Evolutionary conservation across 179 eudicot genomes (phyloP).

Genomic region (Heliamphora pulchella): DNA sequence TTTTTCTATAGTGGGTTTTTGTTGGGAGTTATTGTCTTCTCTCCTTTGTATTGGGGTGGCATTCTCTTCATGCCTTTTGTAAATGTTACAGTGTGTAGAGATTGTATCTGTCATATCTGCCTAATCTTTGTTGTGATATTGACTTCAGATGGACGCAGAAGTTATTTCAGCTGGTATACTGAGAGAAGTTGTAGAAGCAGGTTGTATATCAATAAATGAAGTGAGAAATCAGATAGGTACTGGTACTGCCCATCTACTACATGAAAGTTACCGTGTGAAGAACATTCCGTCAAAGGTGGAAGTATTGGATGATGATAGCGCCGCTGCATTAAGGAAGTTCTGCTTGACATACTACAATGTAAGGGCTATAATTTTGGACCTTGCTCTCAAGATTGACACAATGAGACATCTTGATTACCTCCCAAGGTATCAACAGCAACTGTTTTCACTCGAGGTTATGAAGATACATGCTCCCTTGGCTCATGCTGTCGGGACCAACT

Average conservation of each 20-base stretch:
- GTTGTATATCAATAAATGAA: slow-evolving; percentile 51
- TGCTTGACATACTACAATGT: slow-evolving; percentile 85
- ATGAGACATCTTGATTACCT: slow-evolving; percentile 80
- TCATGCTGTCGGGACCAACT: slow-evolving; percentile 69
- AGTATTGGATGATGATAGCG: slow-evolving; percentile 62
- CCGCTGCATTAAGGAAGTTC: slow-evolving; percentile 71
- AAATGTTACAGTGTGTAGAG: neutral
- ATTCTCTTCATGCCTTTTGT: too few species aligned
- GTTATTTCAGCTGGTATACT: slow-evolving; percentile 88
- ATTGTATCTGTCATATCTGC: neutral
- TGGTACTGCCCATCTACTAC: slow-evolving; percentile 77
- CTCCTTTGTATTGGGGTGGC: too few species aligned
- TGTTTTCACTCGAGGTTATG: slow-evolving; percentile 70
- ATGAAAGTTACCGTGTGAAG: slow-evolving; percentile 77
- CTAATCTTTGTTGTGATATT: neutral
- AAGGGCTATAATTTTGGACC: slow-evolving; percentile 75
- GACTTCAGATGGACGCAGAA: slow-evolving; percentile 89
- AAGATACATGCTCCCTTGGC: slow-evolving; percentile 90
- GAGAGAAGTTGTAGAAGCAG: slow-evolving; percentile 77
- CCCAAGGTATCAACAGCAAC: slow-evolving; percentile 77
- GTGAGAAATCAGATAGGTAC: slow-evolving; percentile 61
- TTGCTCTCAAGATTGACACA: slow-evolving; percentile 65
- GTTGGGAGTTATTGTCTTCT: too few species aligned
- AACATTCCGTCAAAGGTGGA: slow-evolving; percentile 56
- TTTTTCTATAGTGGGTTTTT: too few species aligned